These are phyloP conservation scores for Didymella segeticola DNA, from an alignment of 2,329 filamentous ascomycete genomes.

Conservation along the genomic window DNA sequence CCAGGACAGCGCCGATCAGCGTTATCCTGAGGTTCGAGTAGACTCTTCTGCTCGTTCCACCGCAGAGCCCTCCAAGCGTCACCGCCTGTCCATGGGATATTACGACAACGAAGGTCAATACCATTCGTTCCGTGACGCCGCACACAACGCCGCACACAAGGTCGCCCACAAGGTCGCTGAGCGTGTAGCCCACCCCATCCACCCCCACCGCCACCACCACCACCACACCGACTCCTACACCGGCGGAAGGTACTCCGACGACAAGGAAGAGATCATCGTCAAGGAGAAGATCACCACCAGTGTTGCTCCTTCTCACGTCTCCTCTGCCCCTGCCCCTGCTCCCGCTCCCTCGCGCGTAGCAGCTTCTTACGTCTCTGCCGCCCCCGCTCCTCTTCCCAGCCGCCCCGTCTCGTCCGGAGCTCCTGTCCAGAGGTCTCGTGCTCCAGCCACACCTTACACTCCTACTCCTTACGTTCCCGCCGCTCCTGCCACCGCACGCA, in stretches of 20 bases:
- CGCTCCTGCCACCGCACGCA: conserved; percentile 39
- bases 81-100: conserved; percentile 74
- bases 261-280: conserved; percentile 56
- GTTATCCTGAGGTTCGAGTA: conserved; percentile 59
- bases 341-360: conserved; percentile 10
- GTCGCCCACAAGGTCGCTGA: conserved; percentile 62
- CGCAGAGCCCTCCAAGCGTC: conserved; percentile 58
- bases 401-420: conserved; percentile 48
- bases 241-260: conserved; percentile 43
- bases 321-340: conserved; percentile 25
- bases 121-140: conserved; percentile 75
- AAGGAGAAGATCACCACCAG: conserved; percentile 52
- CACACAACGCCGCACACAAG: conserved; percentile 64
- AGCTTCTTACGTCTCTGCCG: conserved; percentile 22
- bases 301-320: conserved; percentile 32
- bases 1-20: conserved; percentile 45
- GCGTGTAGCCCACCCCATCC: conserved; percentile 68
- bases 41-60: conserved; percentile 57
- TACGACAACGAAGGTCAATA: conserved; percentile 81
- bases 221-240: conserved; percentile 47
- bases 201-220: conserved; percentile 60
- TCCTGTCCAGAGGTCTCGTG: conserved; percentile 42
- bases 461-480: conserved; percentile 49
- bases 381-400: conserved; percentile 37
- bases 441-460: conserved; percentile 71